Evolutionary conservation across 352 stramenopile genomes (phyloP).

Genomic region (Pythium pyrilobum): DNA sequence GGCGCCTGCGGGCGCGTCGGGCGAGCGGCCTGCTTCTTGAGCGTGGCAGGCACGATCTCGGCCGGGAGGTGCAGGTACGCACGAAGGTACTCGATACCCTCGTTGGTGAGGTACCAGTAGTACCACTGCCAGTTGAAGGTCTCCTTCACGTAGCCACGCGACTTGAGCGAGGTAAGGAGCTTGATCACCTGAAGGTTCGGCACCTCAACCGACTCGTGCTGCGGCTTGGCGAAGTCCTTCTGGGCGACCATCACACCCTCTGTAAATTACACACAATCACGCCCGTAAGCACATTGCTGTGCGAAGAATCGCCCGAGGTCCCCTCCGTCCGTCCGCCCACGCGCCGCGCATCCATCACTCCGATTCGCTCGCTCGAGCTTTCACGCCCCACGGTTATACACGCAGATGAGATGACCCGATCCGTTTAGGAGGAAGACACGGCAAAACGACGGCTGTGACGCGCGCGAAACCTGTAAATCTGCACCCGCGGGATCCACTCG

Average conservation of each 20-base stretch:
- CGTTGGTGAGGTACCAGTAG: constrained; percentile 99
- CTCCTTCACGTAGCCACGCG: constrained; percentile 95
- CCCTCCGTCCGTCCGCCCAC: not conserved
- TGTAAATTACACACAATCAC: constrained; percentile 17
- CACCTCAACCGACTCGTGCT: constrained; percentile 97
- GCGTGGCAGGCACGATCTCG: constrained; percentile 98
- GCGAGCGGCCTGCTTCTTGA: constrained; percentile 94
- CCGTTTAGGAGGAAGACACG: no score
- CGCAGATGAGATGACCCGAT: no score
- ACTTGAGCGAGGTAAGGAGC: constrained; percentile 98
- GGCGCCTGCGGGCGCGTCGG: constrained; percentile 76
- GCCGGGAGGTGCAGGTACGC: constrained; percentile 97
- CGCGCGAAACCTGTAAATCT: no score
- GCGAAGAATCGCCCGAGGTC: not conserved
- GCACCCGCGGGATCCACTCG: no score
- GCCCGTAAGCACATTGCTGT: not conserved
- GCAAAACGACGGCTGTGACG: no score
- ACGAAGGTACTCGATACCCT: constrained; percentile 99
- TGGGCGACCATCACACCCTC: constrained; percentile 89
- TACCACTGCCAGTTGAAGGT: constrained; percentile 99
- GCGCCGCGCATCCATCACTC: not conserved
- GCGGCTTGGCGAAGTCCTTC: constrained; percentile 85
- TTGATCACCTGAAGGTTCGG: constrained; percentile 98
- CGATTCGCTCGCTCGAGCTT: not conserved
- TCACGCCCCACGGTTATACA: no score